Evolutionary conservation across 2,329 filamentous ascomycete species (phyloP).

Genomic region (Rasamsonia emersonii): DNA sequence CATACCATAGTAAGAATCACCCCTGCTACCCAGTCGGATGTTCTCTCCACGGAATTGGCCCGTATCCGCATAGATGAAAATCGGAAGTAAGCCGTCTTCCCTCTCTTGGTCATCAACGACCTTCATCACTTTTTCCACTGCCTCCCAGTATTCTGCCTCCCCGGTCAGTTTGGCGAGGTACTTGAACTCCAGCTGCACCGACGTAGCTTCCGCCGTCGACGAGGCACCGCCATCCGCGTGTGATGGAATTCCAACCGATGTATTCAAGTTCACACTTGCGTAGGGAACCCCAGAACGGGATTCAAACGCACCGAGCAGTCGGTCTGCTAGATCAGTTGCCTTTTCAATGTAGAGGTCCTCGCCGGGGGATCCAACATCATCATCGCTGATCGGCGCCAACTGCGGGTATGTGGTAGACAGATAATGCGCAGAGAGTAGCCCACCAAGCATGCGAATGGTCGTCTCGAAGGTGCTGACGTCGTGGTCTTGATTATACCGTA

Average conservation of each 20-base stretch:
- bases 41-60: constrained; percentile 76
- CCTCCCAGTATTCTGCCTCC: constrained; percentile 86
- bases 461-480: constrained; percentile 42
- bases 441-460: constrained; percentile 21
- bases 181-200: constrained; percentile 91
- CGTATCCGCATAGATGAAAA: constrained; percentile 72
- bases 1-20: constrained; percentile 83
- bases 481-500: constrained; percentile 85
- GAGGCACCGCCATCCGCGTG: constrained; percentile 81
- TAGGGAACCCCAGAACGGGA: constrained; percentile 79
- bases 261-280: constrained; percentile 80
- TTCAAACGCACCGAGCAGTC: constrained; percentile 79
- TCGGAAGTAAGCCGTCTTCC: constrained; percentile 78
- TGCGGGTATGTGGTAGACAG: constrained; percentile 74
- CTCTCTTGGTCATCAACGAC: constrained; percentile 75
- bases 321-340: constrained; percentile 83
- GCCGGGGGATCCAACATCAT: constrained; percentile 62
- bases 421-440: constrained; percentile 50
- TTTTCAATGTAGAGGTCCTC: constrained; percentile 96
- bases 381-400: constrained; percentile 65
- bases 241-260: constrained; percentile 65
- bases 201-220: constrained; percentile 88
- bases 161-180: constrained; percentile 92
- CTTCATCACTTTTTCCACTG: constrained; percentile 83
- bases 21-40: constrained; percentile 84